A percentile compares a stretch with the other conserved stretches of the same genome.
Evolutionary conservation across 257 asterid genomes (phyloP).

Genomic region (Fraxinus anomala): DNA sequence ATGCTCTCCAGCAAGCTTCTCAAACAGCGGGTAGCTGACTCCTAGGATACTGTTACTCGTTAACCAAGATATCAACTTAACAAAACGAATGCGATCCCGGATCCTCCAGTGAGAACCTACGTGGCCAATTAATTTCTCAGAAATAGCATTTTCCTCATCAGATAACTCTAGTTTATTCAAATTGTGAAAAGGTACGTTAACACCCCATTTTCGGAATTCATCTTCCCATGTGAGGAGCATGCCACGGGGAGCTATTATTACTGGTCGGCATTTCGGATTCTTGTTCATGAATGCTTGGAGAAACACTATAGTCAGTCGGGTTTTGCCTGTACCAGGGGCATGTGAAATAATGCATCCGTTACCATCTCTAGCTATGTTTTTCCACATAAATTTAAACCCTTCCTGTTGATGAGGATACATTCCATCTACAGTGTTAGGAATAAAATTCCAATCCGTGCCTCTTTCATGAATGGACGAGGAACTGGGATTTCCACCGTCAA

Average conservation of each 20-base stretch:
- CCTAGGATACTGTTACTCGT: conserved; percentile 35
- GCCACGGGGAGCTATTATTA: conserved; percentile 43
- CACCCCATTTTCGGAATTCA: conserved; percentile 63
- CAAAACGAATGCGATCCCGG: conserved; percentile 13
- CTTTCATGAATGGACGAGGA: not conserved
- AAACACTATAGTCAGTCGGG: conserved; percentile 32
- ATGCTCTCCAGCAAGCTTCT: conserved; percentile 29
- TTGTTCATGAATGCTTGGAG: conserved; percentile 34
- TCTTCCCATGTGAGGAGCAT: conserved; percentile 70
- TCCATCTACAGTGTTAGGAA: conserved; percentile 23
- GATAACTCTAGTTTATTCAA: conserved; percentile 31
- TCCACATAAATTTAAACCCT: conserved; percentile 32
- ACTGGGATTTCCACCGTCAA: not conserved
- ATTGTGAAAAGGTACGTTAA: conserved; percentile 47
- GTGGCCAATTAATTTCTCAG: not conserved
- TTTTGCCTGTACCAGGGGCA: conserved; percentile 1
- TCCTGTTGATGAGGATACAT: conserved; percentile 43
- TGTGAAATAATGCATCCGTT: conserved; percentile 4
- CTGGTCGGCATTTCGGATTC: conserved; percentile 34
- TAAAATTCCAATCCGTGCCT: conserved; percentile 34
- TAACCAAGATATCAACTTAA: conserved; percentile 40
- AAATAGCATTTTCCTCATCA: conserved; percentile 21
- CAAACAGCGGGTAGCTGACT: conserved; percentile 34
- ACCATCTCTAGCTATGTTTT: conserved; percentile 32
- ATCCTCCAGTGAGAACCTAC: not conserved